Evolutionary conservation across 371 early-diverging fungal species (phyloP).

Genomic region (Capillidium rhysosporum): DNA sequence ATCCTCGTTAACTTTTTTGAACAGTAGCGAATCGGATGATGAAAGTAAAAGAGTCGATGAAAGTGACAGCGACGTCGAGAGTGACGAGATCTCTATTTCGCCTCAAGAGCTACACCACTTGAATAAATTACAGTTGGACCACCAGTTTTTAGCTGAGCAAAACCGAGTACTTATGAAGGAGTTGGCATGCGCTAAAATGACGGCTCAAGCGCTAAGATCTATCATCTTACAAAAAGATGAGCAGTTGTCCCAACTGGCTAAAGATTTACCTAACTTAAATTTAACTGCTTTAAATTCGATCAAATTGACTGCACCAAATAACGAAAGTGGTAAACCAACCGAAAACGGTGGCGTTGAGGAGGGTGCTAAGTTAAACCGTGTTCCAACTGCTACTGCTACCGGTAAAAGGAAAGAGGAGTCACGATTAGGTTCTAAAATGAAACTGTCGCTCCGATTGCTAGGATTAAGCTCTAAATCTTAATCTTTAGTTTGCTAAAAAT

Average conservation of each 20-base stretch:
- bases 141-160: conserved; percentile 1
- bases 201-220: not conserved
- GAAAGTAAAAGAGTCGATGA: not conserved
- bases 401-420: too few relatives aligned
- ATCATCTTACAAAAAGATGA: conserved; percentile 3
- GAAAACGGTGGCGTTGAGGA: too few relatives aligned
- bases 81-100: not conserved
- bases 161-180: not conserved
- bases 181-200: not conserved
- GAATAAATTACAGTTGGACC: conserved; percentile 2
- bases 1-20: not conserved
- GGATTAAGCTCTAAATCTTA: too few relatives aligned
- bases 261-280: not conserved
- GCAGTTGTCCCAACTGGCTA: not conserved
- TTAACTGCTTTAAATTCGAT: too few relatives aligned
- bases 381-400: too few relatives aligned
- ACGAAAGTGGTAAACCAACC: too few relatives aligned
- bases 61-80: not conserved
- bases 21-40: not conserved
- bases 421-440: too few relatives aligned
- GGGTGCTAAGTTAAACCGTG: too few relatives aligned
- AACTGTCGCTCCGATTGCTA: too few relatives aligned
- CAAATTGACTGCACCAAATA: too few relatives aligned
- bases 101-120: not conserved
- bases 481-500: too few relatives aligned